Conservation (phyloP, 1,284 basidiomycete genomes). For the Sporisorium graminicola region DNA sequence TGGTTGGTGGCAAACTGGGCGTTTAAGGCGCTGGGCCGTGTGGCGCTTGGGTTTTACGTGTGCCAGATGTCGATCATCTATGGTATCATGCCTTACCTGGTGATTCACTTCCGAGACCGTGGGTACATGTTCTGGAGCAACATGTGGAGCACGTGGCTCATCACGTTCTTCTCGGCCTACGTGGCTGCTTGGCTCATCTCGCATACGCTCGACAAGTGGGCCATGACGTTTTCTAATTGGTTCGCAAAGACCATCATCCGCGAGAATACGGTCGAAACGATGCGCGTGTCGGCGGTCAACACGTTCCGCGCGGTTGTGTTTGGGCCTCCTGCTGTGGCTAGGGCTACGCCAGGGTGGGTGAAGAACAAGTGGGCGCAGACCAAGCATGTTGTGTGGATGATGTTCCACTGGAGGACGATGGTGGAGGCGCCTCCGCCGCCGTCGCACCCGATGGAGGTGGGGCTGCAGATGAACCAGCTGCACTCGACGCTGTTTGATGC, state of each 20-base stretch:
- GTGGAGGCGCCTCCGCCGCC: slow-evolving; percentile 66
- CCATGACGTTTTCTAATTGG: slow-evolving; percentile 37
- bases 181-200: slow-evolving; percentile 66
- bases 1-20: slow-evolving; percentile 70
- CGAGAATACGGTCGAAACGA: slow-evolving; percentile 30
- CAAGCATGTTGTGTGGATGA: slow-evolving; percentile 51
- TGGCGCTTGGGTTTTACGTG: slow-evolving; percentile 71
- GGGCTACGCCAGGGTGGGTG: slow-evolving; percentile 32
- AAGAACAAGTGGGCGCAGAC: slow-evolving; percentile 34
- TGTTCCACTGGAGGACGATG: slow-evolving; percentile 68
- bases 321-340: slow-evolving; percentile 36
- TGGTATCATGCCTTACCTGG: slow-evolving; percentile 70
- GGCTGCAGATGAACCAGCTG: slow-evolving; percentile 70
- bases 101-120: slow-evolving; percentile 67
- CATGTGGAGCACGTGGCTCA: slow-evolving; percentile 70
- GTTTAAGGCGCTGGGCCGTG: slow-evolving; percentile 71
- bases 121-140: slow-evolving; percentile 69
- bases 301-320: slow-evolving; percentile 21
- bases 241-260: slow-evolving; percentile 32
- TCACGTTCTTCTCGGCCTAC: slow-evolving; percentile 70
- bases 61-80: slow-evolving; percentile 71
- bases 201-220: slow-evolving; percentile 40
- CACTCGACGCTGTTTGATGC: slow-evolving; percentile 71
- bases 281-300: slow-evolving; percentile 23
- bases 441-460: slow-evolving; percentile 70